A percentile compares a stretch with the other conserved stretches of the same genome.
Conservation (phyloP, 441 rosid species). For the Gossypium trilobum region DNA sequence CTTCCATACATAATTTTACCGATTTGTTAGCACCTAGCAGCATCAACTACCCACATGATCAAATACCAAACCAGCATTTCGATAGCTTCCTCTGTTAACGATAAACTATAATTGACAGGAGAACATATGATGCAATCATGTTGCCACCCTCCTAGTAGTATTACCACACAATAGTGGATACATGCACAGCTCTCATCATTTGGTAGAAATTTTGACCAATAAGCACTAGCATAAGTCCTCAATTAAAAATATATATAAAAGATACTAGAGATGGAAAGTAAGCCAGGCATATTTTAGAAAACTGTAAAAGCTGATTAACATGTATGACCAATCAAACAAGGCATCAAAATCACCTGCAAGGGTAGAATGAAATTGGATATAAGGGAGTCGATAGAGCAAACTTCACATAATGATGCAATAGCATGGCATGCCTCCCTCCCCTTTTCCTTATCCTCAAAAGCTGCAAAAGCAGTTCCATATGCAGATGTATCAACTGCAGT, state of each 20-base stretch:
- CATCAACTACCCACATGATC: neutral
- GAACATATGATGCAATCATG: neutral
- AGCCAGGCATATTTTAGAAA: neutral
- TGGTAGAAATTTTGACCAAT: neutral
- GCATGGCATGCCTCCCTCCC: conserved; percentile 88
- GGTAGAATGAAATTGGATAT: conserved; percentile 92
- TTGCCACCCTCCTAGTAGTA: neutral
- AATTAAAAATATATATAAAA: neutral
- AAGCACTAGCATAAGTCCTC: neutral
- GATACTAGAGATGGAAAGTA: neutral
- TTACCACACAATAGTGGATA: neutral
- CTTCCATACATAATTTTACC: neutral
- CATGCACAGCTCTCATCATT: neutral
- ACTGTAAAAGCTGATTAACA: conserved; percentile 8
- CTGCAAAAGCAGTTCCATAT: conserved; percentile 44
- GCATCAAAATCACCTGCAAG: conserved; percentile 56
- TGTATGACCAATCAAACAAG: neutral
- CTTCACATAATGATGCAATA: conserved; percentile 79
- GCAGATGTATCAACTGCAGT: conserved; percentile 39
- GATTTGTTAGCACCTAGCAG: neutral
- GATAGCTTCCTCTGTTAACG: neutral
- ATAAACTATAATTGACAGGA: neutral
- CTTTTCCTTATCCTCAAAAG: conserved; percentile 42
- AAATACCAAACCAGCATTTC: neutral
- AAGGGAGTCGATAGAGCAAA: conserved; percentile 78